Evolutionary conservation across 164 flowering plant species (phyloP), one percentile per base, ranked within the genome.

Genomic region (Piper longum): DNA sequence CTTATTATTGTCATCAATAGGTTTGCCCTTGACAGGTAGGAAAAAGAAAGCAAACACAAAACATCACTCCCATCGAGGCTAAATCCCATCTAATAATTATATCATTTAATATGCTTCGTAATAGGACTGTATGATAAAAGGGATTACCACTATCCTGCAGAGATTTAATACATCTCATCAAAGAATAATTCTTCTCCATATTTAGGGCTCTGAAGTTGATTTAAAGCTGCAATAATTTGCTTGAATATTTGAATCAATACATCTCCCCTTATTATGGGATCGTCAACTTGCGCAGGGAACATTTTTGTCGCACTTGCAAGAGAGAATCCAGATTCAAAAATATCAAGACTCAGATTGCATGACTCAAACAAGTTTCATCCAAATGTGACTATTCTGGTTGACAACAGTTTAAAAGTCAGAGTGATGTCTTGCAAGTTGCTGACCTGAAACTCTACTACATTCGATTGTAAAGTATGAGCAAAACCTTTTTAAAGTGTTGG

Each of bases 201-300:
- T 72, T 72, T 73, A 36, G 72, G 79, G 61, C 72, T 78, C 71
- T 43, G 74, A 68, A 52, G 55, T 45, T 68, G 66, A 57, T 39
- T 61, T 12, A 74, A 69, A 62, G 70, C 68, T 62, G 76, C 80
- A 78, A 63, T 76, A 54, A 95, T 73, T 64, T 84, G 91, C 75
- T 82, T 80, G 16, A 95, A 75, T 54, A 86, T 75, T 72, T 91
- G 95, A 67, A 89, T 66, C 71, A 91, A 65, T 59, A 95, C 83
- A 64, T 91, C 99, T 68, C 85, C 93, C 70, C 96, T 87, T 63
- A 95, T 81, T 43, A 69, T 70, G 57, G 97, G 88, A 76, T 91
- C 99, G 72, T 87, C 99, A 58, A 91, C 82, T 52, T 70, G 83
- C 57, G 89, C 87, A 16, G 97, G 99, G 74, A 95, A 89, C 79